phyloP scores from a whole-genome alignment of 2,329 filamentous ascomycete genomes.

The Neurospora crassa region DNA sequence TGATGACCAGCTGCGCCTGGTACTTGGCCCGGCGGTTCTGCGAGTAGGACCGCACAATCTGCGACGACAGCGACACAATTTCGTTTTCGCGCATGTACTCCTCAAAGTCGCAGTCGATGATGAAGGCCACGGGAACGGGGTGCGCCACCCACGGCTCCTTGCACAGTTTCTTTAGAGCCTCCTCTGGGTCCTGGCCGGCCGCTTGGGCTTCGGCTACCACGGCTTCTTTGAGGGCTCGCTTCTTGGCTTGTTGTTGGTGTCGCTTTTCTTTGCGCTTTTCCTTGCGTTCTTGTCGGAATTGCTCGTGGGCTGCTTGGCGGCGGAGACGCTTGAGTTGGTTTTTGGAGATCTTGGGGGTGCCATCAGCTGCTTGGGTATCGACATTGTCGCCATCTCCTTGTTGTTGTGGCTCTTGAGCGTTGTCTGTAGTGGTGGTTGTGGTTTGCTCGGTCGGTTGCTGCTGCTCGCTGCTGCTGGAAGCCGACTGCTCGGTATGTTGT shows the following conservation, averaged over 20 bases:
- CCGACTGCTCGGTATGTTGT: constrained; percentile 3
- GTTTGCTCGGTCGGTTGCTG: background rate
- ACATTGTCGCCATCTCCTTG: background rate
- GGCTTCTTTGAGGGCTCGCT: constrained; percentile 39
- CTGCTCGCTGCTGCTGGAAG: constrained; percentile 3
- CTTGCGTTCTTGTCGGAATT: constrained; percentile 51
- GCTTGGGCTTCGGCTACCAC: constrained; percentile 35
- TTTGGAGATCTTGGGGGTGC: constrained; percentile 54
- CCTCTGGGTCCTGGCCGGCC: constrained; percentile 32
- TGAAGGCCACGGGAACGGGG: constrained; percentile 63
- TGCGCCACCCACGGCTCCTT: constrained; percentile 26
- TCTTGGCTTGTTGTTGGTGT: constrained; percentile 35
- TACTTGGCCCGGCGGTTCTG: constrained; percentile 66
- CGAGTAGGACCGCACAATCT: constrained; percentile 82
- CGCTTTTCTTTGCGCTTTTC: constrained; percentile 46
- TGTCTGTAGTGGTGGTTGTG: background rate
- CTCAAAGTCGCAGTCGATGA: constrained; percentile 91
- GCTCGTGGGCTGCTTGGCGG: constrained; percentile 66
- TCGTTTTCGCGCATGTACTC: constrained; percentile 82
- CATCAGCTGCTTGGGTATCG: background rate
- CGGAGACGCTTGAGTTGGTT: constrained; percentile 74
- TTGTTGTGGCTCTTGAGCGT: background rate
- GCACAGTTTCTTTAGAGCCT: constrained; percentile 14
- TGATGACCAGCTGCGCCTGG: constrained; percentile 64
- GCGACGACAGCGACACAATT: constrained; percentile 68